Evolutionary conservation across 2,329 filamentous ascomycete genomes (phyloP).

Genomic region (Tolypocladium pustulatum): DNA sequence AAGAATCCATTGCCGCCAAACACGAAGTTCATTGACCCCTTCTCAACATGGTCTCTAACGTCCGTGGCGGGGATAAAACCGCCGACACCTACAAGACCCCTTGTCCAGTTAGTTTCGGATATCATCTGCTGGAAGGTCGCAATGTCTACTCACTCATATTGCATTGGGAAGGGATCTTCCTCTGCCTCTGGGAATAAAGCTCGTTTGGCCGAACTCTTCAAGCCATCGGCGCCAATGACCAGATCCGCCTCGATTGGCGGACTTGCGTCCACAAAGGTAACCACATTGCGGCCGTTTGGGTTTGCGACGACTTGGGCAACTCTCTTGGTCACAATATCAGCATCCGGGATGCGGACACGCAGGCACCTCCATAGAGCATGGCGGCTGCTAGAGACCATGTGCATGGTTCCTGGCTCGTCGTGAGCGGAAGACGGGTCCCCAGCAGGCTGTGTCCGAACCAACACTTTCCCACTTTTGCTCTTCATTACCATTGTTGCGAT

Average conservation of each 20-base stretch:
- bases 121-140: neutral
- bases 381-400: slow-evolving; percentile 11
- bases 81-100: slow-evolving; percentile 11
- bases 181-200: slow-evolving; percentile 11
- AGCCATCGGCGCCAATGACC: slow-evolving; percentile 14
- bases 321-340: slow-evolving; percentile 10
- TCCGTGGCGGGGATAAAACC: slow-evolving; percentile 8
- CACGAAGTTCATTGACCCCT: slow-evolving; percentile 11
- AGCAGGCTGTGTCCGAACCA: slow-evolving; percentile 9
- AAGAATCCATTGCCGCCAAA: slow-evolving; percentile 13
- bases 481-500: slow-evolving; percentile 11
- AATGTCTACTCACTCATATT: slow-evolving; percentile 11
- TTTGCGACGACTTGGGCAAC: slow-evolving; percentile 9
- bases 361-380: slow-evolving; percentile 13
- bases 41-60: slow-evolving; percentile 8
- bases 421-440: neutral
- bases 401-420: slow-evolving; percentile 2
- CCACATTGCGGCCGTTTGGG: slow-evolving; percentile 5
- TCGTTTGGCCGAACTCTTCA: slow-evolving; percentile 9
- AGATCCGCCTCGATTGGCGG: slow-evolving; percentile 11
- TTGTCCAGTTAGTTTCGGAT: neutral
- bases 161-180: slow-evolving; percentile 10
- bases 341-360: slow-evolving; percentile 10
- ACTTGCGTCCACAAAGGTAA: slow-evolving; percentile 12
- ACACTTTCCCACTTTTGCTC: slow-evolving; percentile 11